phyloP scores from a whole-genome alignment of 1,284 basidiomycete genomes.

The Leccinum ponderosum region DNA sequence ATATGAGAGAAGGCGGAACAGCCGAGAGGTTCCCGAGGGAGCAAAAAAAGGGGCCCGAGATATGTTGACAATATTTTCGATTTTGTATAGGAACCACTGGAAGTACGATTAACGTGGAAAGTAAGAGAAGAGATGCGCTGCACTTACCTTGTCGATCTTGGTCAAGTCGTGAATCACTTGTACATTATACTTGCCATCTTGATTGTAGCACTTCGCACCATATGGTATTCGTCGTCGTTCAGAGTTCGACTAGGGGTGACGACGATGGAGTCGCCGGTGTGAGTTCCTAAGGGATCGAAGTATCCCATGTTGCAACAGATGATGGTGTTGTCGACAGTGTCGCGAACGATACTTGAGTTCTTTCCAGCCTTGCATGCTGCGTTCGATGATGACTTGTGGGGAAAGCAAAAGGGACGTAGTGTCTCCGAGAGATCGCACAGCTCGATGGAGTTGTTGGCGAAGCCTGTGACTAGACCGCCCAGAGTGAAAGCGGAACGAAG shows the following conservation, averaged over 20 bases:
- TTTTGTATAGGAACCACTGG: conserved; percentile 98
- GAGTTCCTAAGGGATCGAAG: conserved; percentile 98
- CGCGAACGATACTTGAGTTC: conserved; percentile 99
- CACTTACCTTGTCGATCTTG: conserved; percentile 89
- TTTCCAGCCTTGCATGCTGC: conserved; percentile 99
- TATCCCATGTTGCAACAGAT: conserved; percentile 99
- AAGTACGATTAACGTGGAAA: not conserved
- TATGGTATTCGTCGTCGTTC: conserved; percentile 95
- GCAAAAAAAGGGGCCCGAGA: conserved; percentile 64
- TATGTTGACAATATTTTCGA: conserved; percentile 94
- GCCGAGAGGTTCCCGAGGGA: conserved; percentile 66
- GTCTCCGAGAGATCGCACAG: conserved; percentile 79
- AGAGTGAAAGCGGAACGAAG: conserved; percentile 98
- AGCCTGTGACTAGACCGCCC: conserved; percentile 98
- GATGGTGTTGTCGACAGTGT: conserved; percentile 94
- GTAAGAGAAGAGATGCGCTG: no score
- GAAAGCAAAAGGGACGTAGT: conserved; percentile 90
- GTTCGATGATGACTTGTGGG: conserved; percentile 97
- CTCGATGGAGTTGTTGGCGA: conserved; percentile 95
- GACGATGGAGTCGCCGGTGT: conserved; percentile 99
- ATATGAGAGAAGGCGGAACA: conserved; percentile 71
- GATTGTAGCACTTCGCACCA: no score
- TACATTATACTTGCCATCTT: conserved; percentile 82
- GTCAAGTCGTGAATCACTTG: conserved; percentile 92
- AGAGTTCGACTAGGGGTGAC: conserved; percentile 98